These are phyloP conservation scores for Leccinum pellstonianum DNA, from an alignment of 768 basidiomycete species.

Conservation along the genomic window DNA sequence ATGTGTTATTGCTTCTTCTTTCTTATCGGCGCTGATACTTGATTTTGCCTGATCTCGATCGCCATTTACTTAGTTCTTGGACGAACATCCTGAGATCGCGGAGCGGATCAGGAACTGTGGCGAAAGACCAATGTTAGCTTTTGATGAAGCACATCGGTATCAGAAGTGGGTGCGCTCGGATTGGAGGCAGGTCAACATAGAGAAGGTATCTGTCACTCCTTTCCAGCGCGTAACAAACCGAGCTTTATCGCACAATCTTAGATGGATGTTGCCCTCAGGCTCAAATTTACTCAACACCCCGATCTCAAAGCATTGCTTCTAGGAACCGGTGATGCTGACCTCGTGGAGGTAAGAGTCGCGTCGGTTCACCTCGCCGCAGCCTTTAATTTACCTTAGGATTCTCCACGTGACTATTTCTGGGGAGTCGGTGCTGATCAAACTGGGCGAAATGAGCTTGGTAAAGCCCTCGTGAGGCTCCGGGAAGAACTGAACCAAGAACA, in stretches of 20 bases:
- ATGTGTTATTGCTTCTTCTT: background rate
- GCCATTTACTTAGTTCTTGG: slow-evolving; percentile 48
- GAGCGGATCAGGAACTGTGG: slow-evolving; percentile 68
- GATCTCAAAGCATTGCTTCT: slow-evolving; percentile 60
- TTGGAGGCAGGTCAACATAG: slow-evolving; percentile 69
- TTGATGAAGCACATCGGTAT: slow-evolving; percentile 65
- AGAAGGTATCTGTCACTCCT: slow-evolving; percentile 42
- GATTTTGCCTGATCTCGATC: background rate
- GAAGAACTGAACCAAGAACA: slow-evolving; percentile 45
- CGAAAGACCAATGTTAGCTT: slow-evolving; percentile 59
- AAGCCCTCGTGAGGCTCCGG: slow-evolving; percentile 63
- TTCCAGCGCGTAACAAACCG: background rate
- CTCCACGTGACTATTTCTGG: slow-evolving; percentile 78
- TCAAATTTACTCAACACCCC: slow-evolving; percentile 70
- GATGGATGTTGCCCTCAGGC: slow-evolving; percentile 66
- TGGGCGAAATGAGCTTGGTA: slow-evolving; percentile 75
- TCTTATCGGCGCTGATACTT: background rate
- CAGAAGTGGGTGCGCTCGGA: slow-evolving; percentile 60
- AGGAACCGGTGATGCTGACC: slow-evolving; percentile 60
- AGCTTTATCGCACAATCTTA: slow-evolving; percentile 22
- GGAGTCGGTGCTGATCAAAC: slow-evolving; percentile 64
- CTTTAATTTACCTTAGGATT: slow-evolving; percentile 44
- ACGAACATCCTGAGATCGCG: slow-evolving; percentile 57
- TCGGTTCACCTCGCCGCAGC: background rate
- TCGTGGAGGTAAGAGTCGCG: slow-evolving; percentile 56